These are phyloP conservation scores for Paracamarosporium sp. DNA, from an alignment of 2,329 filamentous ascomycete genomes.

Conservation along the genomic window DNA sequence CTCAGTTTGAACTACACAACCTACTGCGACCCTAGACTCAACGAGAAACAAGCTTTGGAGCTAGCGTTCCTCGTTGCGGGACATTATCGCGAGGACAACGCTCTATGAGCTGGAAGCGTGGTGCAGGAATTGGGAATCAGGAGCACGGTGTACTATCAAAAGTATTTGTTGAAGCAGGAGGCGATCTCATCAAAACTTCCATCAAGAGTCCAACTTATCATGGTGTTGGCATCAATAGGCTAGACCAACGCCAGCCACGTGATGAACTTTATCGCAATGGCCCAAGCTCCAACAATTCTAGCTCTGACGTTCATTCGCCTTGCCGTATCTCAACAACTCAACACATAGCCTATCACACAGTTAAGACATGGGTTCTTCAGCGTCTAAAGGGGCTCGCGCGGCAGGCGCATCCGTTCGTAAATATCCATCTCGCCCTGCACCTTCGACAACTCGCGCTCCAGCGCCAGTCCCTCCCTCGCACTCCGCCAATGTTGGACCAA, in stretches of 20 bases:
- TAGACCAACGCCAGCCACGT: neutral
- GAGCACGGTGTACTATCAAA: neutral
- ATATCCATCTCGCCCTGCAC: slow-evolving; percentile 60
- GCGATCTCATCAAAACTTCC: neutral
- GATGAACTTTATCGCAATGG: slow-evolving; percentile 4
- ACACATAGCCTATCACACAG: slow-evolving; percentile 15
- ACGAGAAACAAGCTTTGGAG: slow-evolving; percentile 97
- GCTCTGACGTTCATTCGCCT: slow-evolving; percentile 26
- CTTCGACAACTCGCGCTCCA: slow-evolving; percentile 35
- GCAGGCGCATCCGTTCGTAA: slow-evolving; percentile 60
- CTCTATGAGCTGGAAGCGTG: slow-evolving; percentile 11
- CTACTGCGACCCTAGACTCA: slow-evolving; percentile 93
- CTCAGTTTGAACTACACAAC: slow-evolving; percentile 90
- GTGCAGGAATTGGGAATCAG: neutral
- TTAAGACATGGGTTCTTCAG: slow-evolving; percentile 61
- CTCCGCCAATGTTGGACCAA: slow-evolving; percentile 45
- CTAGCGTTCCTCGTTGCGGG: slow-evolving; percentile 92
- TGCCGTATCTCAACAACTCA: slow-evolving; percentile 32
- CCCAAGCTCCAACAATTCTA: slow-evolving; percentile 21
- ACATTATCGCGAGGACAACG: slow-evolving; percentile 66
- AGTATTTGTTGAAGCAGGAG: neutral
- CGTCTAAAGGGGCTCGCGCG: slow-evolving; percentile 62
- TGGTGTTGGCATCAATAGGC: neutral
- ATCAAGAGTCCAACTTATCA: too few relatives aligned
- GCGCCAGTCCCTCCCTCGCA: slow-evolving; percentile 36